Evolutionary conservation across 2,329 filamentous ascomycete genomes (phyloP).

Genomic region (Tolypocladium endophyticum): DNA sequence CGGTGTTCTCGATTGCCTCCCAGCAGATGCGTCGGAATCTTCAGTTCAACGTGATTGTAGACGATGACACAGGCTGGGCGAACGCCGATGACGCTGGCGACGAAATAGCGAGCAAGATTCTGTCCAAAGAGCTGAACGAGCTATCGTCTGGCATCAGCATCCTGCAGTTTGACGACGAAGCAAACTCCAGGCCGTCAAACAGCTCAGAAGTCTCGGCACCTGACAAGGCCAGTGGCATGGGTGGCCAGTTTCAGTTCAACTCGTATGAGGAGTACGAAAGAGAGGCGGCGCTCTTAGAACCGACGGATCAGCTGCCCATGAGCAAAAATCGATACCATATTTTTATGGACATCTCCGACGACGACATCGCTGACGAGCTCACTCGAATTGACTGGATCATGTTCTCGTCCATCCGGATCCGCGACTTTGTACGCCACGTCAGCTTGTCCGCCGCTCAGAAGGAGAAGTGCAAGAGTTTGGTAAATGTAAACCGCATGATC

Average conservation of each 20-base stretch:
- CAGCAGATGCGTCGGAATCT: slow-evolving; percentile 77
- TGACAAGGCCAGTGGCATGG: slow-evolving; percentile 25
- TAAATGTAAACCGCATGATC: slow-evolving; percentile 90
- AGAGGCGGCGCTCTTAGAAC: slow-evolving; percentile 62
- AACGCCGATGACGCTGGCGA: slow-evolving; percentile 53
- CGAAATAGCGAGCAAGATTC: slow-evolving; percentile 20
- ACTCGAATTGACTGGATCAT: slow-evolving; percentile 97
- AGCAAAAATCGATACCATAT: slow-evolving; percentile 82
- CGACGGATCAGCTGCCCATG: slow-evolving; percentile 57
- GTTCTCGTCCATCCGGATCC: slow-evolving; percentile 88
- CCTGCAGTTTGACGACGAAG: slow-evolving; percentile 36
- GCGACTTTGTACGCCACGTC: slow-evolving; percentile 87
- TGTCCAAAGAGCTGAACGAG: slow-evolving; percentile 29
- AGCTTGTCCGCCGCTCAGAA: slow-evolving; percentile 62
- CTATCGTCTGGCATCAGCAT: slow-evolving; percentile 32
- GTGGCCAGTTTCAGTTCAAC: slow-evolving; percentile 46
- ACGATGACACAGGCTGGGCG: slow-evolving; percentile 93
- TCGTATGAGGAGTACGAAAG: slow-evolving; percentile 71
- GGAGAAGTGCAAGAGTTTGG: slow-evolving; percentile 64
- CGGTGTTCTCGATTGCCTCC: slow-evolving; percentile 75
- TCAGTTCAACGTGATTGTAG: slow-evolving; percentile 61
- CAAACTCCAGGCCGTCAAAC: slow-evolving; percentile 31
- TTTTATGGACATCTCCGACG: slow-evolving; percentile 78
- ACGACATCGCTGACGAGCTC: slow-evolving; percentile 80
- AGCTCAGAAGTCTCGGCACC: slow-evolving; percentile 32